Base-by-base conservation (phyloP, 176 grass and related monocot species). In the Puccinellia tenuiflora region DNA sequence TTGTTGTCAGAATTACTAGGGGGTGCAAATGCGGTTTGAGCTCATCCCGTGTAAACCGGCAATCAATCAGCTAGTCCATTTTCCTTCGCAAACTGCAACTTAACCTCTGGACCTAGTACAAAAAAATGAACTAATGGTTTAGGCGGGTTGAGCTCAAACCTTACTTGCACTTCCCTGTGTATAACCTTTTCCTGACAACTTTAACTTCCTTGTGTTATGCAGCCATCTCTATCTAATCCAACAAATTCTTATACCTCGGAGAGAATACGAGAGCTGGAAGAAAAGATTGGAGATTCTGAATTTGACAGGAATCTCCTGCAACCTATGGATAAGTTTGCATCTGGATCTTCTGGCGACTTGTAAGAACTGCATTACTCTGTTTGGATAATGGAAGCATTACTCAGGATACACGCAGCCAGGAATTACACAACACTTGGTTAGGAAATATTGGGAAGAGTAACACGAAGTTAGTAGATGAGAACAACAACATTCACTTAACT, bases 341-440 rank as follows among this genome's bases (percentile, higher is more conserved):
- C 87, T 51, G 96, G 96, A 80, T 96, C 96, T 87, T 98, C 88
- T 54, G 96, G 93, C 34, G 93, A 98, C 61, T 83, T 98, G 96
- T 98, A 90, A 90, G 92, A 87, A 65, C 17, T 68, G 28, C 62
- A 11, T 51, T 78, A 46, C 64, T 33, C 14, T 63, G 14, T 17
- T 63, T 26, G 3, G 6, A 63, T 8, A 8, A 33, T 63, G 28
- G 60, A 63, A 63, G 14, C 60, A 31, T 31, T 63, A 9, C n/a
- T 63, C 29, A 63, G 6, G 15, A 63, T 31, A 63, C 14, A 31
- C 2, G 9, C 15, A 16, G 12, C 25, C 1, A 29, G 25, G 57
- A 62, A 62, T 12, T 57, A 37, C 62, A 10, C 30, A 77, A 35
- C 33, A 64, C 43, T 54, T 72, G 33, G 4, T 75, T 61, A 51